Conservation (phyloP, 2,329 filamentous ascomycete genomes). For the Monilinia fructigena region DNA sequence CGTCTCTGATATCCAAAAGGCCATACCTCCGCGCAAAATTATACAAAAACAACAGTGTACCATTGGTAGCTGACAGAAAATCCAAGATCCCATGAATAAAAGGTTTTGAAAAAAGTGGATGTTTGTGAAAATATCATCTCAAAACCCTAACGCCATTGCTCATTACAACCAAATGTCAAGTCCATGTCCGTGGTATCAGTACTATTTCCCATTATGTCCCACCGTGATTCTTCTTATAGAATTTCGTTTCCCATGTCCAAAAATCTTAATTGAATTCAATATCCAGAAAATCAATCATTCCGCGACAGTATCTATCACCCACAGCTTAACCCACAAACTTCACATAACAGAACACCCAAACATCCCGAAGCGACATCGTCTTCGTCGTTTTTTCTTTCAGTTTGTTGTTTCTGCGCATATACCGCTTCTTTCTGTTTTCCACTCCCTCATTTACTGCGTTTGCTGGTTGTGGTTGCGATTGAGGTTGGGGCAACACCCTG, state of each 20-base stretch:
- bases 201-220: not conserved
- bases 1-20: not conserved
- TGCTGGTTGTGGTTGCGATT: not conserved
- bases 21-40: too few relatives aligned
- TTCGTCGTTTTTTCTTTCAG: not conserved
- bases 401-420: conserved; percentile 11
- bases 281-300: not conserved
- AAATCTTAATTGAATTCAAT: not conserved
- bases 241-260: not conserved
- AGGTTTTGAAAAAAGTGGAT: not conserved
- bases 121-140: not conserved
- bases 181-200: not conserved
- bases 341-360: conserved; percentile 20
- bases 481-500: not conserved
- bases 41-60: not conserved
- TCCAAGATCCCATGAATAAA: not conserved
- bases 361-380: conserved; percentile 18
- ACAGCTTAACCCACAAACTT: not conserved
- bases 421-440: conserved; percentile 4
- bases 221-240: not conserved
- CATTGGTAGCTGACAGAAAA: too few relatives aligned
- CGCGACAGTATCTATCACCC: not conserved
- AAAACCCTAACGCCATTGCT: not conserved
- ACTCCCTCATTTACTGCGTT: not conserved
- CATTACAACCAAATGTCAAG: not conserved